phyloP scores from a whole-genome alignment of 2,329 filamentous ascomycete genomes.

The Emergomyces orientalis region DNA sequence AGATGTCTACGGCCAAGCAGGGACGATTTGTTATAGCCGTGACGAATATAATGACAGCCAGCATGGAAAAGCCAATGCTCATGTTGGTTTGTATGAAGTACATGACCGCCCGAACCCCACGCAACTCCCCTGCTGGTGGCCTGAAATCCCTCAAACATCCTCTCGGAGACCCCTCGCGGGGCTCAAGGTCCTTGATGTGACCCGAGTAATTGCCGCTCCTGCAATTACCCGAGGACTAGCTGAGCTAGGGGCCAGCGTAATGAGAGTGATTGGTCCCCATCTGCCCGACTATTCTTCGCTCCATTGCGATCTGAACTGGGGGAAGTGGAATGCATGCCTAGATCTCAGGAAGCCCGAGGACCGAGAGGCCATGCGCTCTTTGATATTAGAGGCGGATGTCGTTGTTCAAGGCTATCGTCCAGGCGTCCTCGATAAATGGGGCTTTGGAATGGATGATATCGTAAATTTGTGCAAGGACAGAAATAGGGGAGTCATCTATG shows the following conservation, averaged over 20 bases:
- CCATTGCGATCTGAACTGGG: slow-evolving; percentile 41
- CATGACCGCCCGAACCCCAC: slow-evolving; percentile 18
- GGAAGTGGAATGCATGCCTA: slow-evolving; percentile 41
- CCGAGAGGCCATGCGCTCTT: slow-evolving; percentile 29
- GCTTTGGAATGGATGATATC: slow-evolving; percentile 36
- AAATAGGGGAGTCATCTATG: slow-evolving; percentile 39
- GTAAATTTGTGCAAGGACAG: slow-evolving; percentile 35
- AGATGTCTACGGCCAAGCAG: slow-evolving; percentile 16
- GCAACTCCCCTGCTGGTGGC: slow-evolving; percentile 37
- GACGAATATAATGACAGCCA: slow-evolving; percentile 33
- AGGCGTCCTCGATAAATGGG: slow-evolving; percentile 40
- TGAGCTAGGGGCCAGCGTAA: slow-evolving; percentile 35
- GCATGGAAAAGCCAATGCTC: slow-evolving; percentile 36
- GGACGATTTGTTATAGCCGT: slow-evolving; percentile 31
- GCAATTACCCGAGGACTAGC: slow-evolving; percentile 36
- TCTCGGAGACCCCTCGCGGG: slow-evolving; percentile 38
- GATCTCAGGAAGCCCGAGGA: slow-evolving; percentile 36
- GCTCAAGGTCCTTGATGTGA: slow-evolving; percentile 40
- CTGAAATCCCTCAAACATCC: slow-evolving; percentile 24
- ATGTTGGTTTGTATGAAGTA: slow-evolving; percentile 36
- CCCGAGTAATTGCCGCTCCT: slow-evolving; percentile 43
- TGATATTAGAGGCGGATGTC: slow-evolving; percentile 43
- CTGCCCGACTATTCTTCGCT: slow-evolving; percentile 35
- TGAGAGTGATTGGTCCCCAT: slow-evolving; percentile 30
- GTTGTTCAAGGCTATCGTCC: slow-evolving; percentile 45